Percentiles rank a stretch among this genome's conserved stretches.
These are phyloP conservation scores for Populus simonii DNA, from an alignment of 345 rosid genomes.

Conservation along the genomic window DNA sequence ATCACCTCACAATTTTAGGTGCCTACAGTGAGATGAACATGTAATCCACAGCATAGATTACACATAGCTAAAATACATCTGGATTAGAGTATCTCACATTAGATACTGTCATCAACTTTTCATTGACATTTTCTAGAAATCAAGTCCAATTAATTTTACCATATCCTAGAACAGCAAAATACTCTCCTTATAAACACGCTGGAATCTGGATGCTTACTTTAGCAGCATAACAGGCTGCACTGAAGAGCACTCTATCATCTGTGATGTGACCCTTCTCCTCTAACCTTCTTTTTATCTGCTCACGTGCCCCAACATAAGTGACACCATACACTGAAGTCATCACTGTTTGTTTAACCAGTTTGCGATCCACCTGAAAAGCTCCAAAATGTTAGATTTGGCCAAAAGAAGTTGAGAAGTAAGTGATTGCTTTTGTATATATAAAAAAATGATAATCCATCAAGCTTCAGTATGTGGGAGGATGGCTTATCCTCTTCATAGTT, in stretches of 20 bases:
- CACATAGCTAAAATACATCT: conserved; percentile 7
- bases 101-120: conserved; percentile 2
- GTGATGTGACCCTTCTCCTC: conserved; percentile 85
- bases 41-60: not conserved
- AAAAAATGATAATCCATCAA: not conserved
- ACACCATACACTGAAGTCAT: conserved; percentile 99
- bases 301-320: conserved; percentile 95
- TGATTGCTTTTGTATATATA: not conserved
- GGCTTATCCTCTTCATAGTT: not conserved
- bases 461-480: not conserved
- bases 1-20: not conserved
- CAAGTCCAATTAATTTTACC: not conserved
- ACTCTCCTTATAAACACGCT: not conserved
- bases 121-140: not conserved
- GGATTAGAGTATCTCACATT: not conserved
- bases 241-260: conserved; percentile 69
- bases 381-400: conserved; percentile 16
- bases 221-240: conserved; percentile 91
- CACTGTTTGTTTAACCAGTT: conserved; percentile 93
- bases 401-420: not conserved
- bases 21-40: not conserved
- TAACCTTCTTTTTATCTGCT: conserved; percentile 88
- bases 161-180: not conserved
- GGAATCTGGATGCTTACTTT: conserved; percentile 51
- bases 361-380: conserved; percentile 81